Percentiles rank a stretch among this genome's conserved stretches.
phyloP scores from a whole-genome alignment of 768 basidiomycete genomes.

The Termitomyces sp. region DNA sequence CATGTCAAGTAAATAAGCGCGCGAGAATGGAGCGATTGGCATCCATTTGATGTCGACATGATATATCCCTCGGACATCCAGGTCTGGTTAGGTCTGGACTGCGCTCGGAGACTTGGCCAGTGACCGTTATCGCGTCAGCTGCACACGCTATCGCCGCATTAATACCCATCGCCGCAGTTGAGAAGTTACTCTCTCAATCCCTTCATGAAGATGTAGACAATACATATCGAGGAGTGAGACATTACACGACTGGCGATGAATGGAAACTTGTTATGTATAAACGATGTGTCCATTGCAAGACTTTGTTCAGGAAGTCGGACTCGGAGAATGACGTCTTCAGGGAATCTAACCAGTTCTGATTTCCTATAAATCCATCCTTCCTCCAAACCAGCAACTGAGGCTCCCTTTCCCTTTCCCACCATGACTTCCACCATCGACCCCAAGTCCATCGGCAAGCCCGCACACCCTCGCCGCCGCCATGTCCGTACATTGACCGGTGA shows the following conservation, averaged over 20 bases:
- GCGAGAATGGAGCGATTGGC: neutral
- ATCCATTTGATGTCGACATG: neutral
- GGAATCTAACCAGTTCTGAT: neutral
- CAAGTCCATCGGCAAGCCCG: slow-evolving; percentile 58
- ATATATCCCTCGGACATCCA: neutral
- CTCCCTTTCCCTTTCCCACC: slow-evolving; percentile 14
- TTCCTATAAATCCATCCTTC: slow-evolving; percentile 12
- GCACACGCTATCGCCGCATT: neutral
- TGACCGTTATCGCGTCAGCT: neutral
- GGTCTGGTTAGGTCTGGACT: neutral
- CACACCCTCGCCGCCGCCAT: slow-evolving; percentile 50
- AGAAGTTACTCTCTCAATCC: neutral
- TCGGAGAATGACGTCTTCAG: slow-evolving; percentile 8
- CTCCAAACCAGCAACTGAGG: neutral
- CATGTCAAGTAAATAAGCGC: neutral
- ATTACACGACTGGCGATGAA: neutral
- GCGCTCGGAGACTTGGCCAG: neutral
- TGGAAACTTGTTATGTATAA: neutral
- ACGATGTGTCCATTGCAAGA: neutral
- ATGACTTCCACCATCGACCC: slow-evolving; percentile 70
- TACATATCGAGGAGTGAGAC: neutral
- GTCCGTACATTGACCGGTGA: slow-evolving; percentile 64
- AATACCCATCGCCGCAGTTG: neutral
- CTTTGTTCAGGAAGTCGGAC: neutral
- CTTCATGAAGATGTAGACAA: neutral